These are phyloP conservation scores for Backusella mclennaniae DNA, from an alignment of 192 early-diverging fungal species.

Conservation along the genomic window DNA sequence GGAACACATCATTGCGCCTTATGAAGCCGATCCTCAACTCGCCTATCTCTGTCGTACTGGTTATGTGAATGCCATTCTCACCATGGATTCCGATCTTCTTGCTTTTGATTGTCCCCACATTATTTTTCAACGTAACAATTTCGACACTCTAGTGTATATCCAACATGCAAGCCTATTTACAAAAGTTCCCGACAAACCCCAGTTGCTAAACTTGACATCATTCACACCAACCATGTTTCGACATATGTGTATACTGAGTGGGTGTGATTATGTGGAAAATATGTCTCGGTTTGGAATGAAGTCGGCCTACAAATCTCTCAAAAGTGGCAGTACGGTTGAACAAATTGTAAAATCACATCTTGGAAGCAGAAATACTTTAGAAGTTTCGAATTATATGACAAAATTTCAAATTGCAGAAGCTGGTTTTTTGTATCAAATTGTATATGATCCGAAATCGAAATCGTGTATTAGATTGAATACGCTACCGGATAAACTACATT, in stretches of 20 bases:
- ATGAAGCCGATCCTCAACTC: slow-evolving; percentile 97
- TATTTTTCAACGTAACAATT: slow-evolving; percentile 80
- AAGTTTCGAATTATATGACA: slow-evolving; percentile 66
- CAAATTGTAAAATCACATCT: slow-evolving; percentile 33
- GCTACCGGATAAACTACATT: slow-evolving; percentile 17
- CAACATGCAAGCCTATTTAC: slow-evolving; percentile 49
- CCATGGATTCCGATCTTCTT: slow-evolving; percentile 95
- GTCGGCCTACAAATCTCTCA: slow-evolving; percentile 62
- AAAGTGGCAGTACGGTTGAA: slow-evolving; percentile 42
- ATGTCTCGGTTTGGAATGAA: slow-evolving; percentile 86
- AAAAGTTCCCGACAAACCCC: slow-evolving; percentile 25
- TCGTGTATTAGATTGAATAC: slow-evolving; percentile 58
- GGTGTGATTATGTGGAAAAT: slow-evolving; percentile 94
- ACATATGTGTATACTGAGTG: slow-evolving; percentile 93
- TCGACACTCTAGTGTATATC: slow-evolving; percentile 69
- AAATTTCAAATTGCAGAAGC: slow-evolving; percentile 74
- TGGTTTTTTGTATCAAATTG: slow-evolving; percentile 88
- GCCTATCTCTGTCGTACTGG: slow-evolving; percentile 73
- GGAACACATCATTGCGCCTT: slow-evolving; percentile 87
- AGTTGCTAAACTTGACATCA: slow-evolving; percentile 36
- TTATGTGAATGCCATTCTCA: slow-evolving; percentile 76
- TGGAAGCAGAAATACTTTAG: slow-evolving; percentile 37
- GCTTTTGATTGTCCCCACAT: slow-evolving; percentile 89
- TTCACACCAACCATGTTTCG: slow-evolving; percentile 67
- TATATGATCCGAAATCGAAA: slow-evolving; percentile 69